These are phyloP conservation scores for Fusarium denticulatum DNA, from an alignment of 2,329 filamentous ascomycete genomes.

Conservation along the genomic window DNA sequence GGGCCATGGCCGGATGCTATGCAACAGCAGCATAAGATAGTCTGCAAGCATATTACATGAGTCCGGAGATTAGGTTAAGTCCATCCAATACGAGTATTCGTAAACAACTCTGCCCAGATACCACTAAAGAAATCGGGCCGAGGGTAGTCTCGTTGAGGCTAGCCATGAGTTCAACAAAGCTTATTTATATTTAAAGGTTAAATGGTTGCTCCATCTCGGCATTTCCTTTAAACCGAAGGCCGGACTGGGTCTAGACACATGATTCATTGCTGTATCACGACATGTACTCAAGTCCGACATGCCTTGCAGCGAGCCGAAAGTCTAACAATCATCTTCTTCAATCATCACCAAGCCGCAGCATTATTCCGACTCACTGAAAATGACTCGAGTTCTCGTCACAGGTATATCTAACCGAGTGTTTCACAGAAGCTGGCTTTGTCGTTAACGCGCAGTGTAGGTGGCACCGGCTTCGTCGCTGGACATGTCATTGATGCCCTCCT, in stretches of 20 bases:
- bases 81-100: background rate
- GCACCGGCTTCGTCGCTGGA: background rate
- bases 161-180: background rate
- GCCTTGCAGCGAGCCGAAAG: background rate
- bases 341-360: rapidly evolving
- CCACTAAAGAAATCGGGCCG: background rate
- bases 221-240: background rate
- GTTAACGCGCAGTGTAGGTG: background rate
- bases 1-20: background rate
- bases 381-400: background rate
- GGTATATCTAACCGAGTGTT: background rate
- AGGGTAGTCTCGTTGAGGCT: background rate
- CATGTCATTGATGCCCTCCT: background rate
- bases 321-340: no score
- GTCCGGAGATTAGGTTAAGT: background rate
- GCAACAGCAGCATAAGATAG: background rate
- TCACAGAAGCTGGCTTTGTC: background rate
- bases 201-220: background rate
- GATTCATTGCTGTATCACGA: background rate
- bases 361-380: background rate
- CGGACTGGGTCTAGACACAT: background rate
- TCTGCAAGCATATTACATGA: background rate
- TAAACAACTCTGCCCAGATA: background rate
- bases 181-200: background rate
- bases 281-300: background rate